Conservation (phyloP, 345 rosid genomes). For the Salix caprea region DNA sequence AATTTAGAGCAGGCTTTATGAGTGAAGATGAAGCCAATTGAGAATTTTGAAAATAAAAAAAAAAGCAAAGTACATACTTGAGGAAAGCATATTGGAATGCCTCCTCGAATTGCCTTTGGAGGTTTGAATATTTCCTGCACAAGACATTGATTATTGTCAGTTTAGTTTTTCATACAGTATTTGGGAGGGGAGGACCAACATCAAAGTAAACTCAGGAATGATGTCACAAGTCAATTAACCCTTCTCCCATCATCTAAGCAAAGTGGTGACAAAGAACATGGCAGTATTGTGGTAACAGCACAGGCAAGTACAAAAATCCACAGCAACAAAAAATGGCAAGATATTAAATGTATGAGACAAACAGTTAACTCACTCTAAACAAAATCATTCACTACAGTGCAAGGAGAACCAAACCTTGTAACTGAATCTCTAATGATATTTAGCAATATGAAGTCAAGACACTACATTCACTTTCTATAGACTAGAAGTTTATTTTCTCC, state of each 20-base stretch:
- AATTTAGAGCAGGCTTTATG: conserved; percentile 6
- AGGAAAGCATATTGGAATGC: conserved; percentile 93
- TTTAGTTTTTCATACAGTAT: background rate
- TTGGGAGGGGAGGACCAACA: background rate
- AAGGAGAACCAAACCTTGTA: background rate
- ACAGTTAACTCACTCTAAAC: too few species aligned
- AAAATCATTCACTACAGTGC: too few species aligned
- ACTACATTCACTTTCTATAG: too few species aligned
- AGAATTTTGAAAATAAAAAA: conserved; percentile 12
- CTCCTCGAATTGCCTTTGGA: conserved; percentile 90
- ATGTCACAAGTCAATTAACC: background rate
- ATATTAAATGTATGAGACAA: too few species aligned
- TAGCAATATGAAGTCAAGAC: background rate
- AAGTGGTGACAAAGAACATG: background rate
- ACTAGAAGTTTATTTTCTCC: too few species aligned
- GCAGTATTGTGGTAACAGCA: background rate
- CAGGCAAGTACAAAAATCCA: background rate
- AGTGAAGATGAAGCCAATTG: conserved; percentile 13
- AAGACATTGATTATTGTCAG: conserved; percentile 13
- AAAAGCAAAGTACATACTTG: conserved; percentile 49
- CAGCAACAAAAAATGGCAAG: too few species aligned
- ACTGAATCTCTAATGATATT: background rate
- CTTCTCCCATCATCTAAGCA: background rate
- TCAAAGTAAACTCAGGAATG: background rate
- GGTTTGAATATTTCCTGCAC: conserved; percentile 72